Percentiles rank a stretch among this genome's conserved stretches.
Conservation (phyloP, 257 asterid genomes). For the Ophiorrhiza pumila region DNA sequence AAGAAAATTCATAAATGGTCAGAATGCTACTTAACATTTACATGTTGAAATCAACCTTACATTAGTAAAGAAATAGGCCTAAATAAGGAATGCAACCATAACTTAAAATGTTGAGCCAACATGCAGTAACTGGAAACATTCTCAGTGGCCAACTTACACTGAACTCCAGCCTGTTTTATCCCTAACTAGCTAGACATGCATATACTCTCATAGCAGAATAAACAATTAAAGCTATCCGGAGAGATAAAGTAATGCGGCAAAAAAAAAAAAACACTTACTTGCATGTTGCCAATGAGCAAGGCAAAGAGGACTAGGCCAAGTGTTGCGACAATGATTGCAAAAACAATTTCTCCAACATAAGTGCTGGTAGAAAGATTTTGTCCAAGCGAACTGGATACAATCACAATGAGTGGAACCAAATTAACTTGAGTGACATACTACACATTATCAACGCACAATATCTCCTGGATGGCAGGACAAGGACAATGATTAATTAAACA, state of each 20-base stretch:
- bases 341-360: constrained; percentile 67
- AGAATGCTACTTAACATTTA: not conserved
- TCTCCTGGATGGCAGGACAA: not conserved
- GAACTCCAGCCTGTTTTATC: not conserved
- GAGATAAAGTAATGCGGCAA: not conserved
- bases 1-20: not conserved
- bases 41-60: not conserved
- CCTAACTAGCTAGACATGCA: not conserved
- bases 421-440: not conserved
- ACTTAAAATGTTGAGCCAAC: not conserved
- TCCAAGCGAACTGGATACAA: constrained; percentile 72
- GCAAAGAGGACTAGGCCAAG: constrained; percentile 90
- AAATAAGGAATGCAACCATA: not conserved
- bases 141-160: not conserved
- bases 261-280: constrained; percentile 41
- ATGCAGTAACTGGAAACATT: not conserved
- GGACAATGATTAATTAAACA: not conserved
- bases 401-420: constrained; percentile 6
- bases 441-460: not conserved
- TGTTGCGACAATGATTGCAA: constrained; percentile 71
- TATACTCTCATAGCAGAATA: not conserved
- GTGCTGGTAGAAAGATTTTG: constrained; percentile 82
- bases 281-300: constrained; percentile 94
- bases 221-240: not conserved
- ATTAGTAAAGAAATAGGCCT: not conserved